Evolutionary conservation across 176 grass and related monocot genomes (phyloP).

Genomic region (Eleusine indica): DNA sequence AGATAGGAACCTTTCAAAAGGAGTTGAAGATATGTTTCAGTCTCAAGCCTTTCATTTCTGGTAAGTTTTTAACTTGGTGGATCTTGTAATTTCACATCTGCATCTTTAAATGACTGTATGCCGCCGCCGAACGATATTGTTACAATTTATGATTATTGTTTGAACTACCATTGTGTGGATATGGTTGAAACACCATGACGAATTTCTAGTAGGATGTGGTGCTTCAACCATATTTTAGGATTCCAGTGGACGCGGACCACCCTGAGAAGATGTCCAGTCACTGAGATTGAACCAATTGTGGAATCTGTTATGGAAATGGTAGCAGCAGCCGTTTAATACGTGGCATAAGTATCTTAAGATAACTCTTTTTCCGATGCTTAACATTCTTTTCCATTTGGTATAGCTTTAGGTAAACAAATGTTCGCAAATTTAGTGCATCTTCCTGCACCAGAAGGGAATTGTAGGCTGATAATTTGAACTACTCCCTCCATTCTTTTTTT

Average conservation of each 20-base stretch:
- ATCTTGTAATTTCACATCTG: neutral
- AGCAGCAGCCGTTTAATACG: conserved; percentile 4
- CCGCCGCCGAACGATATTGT: neutral
- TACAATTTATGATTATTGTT: neutral
- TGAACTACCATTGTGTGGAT: neutral
- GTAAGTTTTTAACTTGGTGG: neutral
- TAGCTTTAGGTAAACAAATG: neutral
- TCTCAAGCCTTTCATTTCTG: neutral
- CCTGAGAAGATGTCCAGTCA: neutral
- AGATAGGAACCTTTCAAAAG: neutral
- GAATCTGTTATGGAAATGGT: neutral
- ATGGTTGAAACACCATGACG: neutral
- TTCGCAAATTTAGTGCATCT: too few species aligned
- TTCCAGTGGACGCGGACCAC: neutral
- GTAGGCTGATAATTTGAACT: too few species aligned
- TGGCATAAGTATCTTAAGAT: neutral
- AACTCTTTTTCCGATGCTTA: conserved; percentile 12
- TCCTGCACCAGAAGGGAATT: too few species aligned
- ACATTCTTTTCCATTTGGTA: conserved; percentile 1
- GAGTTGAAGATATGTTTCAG: neutral
- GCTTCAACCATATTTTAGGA: neutral
- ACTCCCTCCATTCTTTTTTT: too few species aligned
- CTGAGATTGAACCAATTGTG: neutral
- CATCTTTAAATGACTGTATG: neutral
- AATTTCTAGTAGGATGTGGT: neutral